Evolutionary conservation across 1,284 basidiomycete genomes (phyloP).

Genomic region (Sanguinoderma infundibulare): DNA sequence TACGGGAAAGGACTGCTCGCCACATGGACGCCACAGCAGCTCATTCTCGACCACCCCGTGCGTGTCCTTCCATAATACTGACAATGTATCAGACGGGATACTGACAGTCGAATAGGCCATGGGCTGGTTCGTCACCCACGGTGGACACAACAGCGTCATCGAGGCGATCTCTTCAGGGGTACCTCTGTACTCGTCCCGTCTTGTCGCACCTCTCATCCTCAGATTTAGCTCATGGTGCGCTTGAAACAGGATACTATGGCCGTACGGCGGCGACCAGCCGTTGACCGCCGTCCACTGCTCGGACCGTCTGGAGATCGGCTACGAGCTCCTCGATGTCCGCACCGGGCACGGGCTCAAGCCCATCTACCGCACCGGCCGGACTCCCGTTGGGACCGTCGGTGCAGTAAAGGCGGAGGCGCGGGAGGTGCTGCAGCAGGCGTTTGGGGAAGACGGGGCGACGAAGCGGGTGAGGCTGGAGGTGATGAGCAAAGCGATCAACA

Average conservation of each 20-base stretch:
- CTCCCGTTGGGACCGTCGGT: conserved; percentile 23
- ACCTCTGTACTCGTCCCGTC: conserved; percentile 18
- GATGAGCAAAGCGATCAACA: conserved; percentile 9
- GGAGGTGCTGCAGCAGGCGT: conserved; percentile 23
- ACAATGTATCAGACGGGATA: not conserved
- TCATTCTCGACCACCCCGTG: conserved; percentile 28
- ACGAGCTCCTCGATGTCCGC: conserved; percentile 35
- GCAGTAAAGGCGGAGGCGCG: conserved; percentile 24
- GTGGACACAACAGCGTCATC: conserved; percentile 28
- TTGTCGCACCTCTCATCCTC: not conserved
- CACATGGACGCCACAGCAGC: conserved; percentile 28
- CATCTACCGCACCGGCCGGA: conserved; percentile 22
- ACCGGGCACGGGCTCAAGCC: conserved; percentile 27
- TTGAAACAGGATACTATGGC: conserved; percentile 29
- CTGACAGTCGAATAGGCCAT: conserved; percentile 17
- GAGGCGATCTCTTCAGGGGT: conserved; percentile 26
- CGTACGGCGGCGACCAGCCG: conserved; percentile 32
- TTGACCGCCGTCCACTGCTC: conserved; percentile 25
- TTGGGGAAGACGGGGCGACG: conserved; percentile 24
- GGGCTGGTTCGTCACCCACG: conserved; percentile 29
- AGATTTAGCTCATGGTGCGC: too few species aligned
- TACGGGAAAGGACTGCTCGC: conserved; percentile 23
- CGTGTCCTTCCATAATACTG: conserved; percentile 1
- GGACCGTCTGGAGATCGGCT: conserved; percentile 21
- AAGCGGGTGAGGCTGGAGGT: conserved; percentile 24